Base-by-base conservation (phyloP, 345 rosid genomes). In the Salix udensis region DNA sequence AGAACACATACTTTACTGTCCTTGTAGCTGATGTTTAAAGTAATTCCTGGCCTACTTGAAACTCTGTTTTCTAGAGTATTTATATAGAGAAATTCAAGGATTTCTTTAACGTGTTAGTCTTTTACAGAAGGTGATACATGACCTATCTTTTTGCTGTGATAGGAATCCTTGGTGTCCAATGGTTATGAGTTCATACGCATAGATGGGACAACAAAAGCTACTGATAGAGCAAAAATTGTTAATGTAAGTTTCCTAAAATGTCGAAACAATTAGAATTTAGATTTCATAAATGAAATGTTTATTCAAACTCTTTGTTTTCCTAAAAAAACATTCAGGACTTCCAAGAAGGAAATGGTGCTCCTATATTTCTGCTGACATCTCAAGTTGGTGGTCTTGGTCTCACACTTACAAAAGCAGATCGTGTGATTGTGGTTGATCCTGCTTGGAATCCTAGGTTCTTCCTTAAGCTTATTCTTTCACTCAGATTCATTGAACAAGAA, bases 311-410 rank as follows among this genome's bases (percentile, higher is more conserved):
- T 67, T 36, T 67, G 62, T 67, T 31, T 67, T 19, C 71, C 5
- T 2, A 30, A 44, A 31, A 31, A 69, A 52, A 62, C 30, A 0
- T 42, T 60, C 82, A 96, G 99, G 97, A 93, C 40, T 96, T 96
- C 81, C 98, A 96, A 89, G 88, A 84, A 73, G 97, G 92, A 73
- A 61, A 19, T 61, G 89, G 84, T 74, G 96, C 98, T 70, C 96
- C 96, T 77, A 89, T 96, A 84, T 96, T 93, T 84, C 92, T 96
- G 74, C 68, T 96, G 81, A 96, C 99, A 76, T 91, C 99, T 73
- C 98, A 93, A 88, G 99, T 96, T 79, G 99, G 99, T 67, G 99
- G 99, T 75, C 94, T 96, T 28, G 99, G 99, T 80, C 99, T 96
- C 65, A 96, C 99, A 23, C 92, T 96, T 65, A 96, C 98, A 58